phyloP scores from a whole-genome alignment of 495 filamentous ascomycete species.

The Talaromyces stipitatus region DNA sequence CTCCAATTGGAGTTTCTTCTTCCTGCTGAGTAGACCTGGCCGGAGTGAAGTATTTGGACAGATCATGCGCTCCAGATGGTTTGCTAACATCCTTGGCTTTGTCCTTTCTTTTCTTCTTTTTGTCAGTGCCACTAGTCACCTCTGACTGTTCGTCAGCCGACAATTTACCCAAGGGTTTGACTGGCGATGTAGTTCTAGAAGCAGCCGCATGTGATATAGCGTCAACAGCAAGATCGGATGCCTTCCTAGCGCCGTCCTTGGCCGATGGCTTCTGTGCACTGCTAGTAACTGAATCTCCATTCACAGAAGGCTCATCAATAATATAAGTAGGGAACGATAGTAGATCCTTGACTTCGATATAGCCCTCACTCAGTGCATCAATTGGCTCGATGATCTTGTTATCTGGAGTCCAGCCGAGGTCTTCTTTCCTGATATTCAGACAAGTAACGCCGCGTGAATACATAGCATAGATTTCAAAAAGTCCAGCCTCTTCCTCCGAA shows the following conservation, averaged over 20 bases:
- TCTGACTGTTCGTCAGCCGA: conserved; percentile 33
- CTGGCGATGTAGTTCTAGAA: conserved; percentile 32
- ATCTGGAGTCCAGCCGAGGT: conserved; percentile 82
- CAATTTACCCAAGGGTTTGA: conserved; percentile 37
- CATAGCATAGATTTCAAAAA: conserved; percentile 96
- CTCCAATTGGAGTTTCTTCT: neutral
- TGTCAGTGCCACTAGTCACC: conserved; percentile 34
- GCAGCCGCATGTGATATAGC: conserved; percentile 21
- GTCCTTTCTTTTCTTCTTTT: conserved; percentile 56
- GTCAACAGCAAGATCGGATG: conserved; percentile 19
- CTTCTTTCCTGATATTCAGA: conserved; percentile 72
- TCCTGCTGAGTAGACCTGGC: conserved; percentile 2
- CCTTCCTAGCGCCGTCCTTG: conserved; percentile 35
- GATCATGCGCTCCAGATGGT: conserved; percentile 21
- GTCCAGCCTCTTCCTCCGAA: conserved; percentile 49
- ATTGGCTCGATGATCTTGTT: conserved; percentile 72
- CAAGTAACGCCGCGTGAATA: conserved; percentile 93
- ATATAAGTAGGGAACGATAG: conserved; percentile 33
- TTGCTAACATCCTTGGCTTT: conserved; percentile 34
- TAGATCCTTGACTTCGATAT: conserved; percentile 46
- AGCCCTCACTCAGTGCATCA: conserved; percentile 62
- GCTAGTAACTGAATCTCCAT: conserved; percentile 31
- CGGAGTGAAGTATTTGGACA: conserved; percentile 3
- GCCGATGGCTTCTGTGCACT: conserved; percentile 25
- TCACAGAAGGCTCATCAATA: conserved; percentile 42